Conservation (phyloP, 306 rosid species). For the Lathyrus tuberosus region DNA sequence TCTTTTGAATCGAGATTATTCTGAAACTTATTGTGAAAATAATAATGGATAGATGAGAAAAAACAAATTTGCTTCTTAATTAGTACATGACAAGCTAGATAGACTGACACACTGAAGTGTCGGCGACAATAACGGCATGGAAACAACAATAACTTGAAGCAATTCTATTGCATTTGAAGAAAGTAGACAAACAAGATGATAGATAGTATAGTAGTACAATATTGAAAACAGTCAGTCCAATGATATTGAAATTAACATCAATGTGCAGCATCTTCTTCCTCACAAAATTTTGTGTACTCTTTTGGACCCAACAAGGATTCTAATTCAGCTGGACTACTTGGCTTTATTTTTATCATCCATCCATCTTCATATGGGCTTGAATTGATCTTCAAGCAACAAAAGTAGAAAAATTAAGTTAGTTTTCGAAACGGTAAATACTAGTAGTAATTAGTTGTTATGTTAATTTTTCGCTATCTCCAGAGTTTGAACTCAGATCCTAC, state of each 20-base stretch:
- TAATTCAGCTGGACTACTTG: constrained; percentile 65
- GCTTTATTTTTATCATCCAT: constrained; percentile 93
- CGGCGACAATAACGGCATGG: constrained; percentile 8
- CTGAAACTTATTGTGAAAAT: neutral
- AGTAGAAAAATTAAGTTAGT: neutral
- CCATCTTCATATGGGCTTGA: constrained; percentile 90
- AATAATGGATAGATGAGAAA: neutral
- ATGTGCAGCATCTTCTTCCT: constrained; percentile 89
- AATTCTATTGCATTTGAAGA: constrained; percentile 43
- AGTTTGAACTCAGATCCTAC: no score
- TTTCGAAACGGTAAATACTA: no score
- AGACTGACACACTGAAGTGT: constrained; percentile 36
- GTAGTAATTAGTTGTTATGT: no score
- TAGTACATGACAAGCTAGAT: constrained; percentile 30
- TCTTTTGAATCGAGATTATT: neutral
- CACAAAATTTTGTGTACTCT: constrained; percentile 81
- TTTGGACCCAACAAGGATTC: constrained; percentile 70
- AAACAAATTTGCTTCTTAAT: constrained; percentile 27
- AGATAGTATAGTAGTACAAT: constrained; percentile 36
- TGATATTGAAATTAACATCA: constrained; percentile 26
- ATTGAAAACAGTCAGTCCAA: constrained; percentile 42
- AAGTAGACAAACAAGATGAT: constrained; percentile 29
- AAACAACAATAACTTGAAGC: constrained; percentile 29
- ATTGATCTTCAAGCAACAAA: constrained; percentile 53
- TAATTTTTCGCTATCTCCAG: no score